Percentiles rank a stretch among this genome's conserved stretches.
These are phyloP conservation scores for Santalum album DNA, from an alignment of 164 flowering plant genomes.

Conservation along the genomic window DNA sequence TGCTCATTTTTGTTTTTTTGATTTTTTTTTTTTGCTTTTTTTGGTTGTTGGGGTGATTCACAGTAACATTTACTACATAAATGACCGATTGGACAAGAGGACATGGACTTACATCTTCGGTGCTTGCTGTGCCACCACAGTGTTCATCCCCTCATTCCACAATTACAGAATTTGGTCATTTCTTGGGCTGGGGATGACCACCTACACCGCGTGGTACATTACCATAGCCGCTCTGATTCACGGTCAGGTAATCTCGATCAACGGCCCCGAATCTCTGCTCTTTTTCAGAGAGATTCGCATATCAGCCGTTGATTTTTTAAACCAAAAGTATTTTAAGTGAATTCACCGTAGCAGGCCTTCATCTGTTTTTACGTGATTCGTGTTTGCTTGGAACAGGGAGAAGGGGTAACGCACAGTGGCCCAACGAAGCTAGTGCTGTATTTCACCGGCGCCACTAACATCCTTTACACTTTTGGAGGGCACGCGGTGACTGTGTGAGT, in stretches of 20 bases:
- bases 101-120: conserved; percentile 89
- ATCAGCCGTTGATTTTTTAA: too few relatives aligned
- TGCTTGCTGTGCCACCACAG: conserved; percentile 81
- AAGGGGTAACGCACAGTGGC: conserved; percentile 61
- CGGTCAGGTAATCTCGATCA: conserved; percentile 52
- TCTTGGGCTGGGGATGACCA: conserved; percentile 80
- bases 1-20: background rate
- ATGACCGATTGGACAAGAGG: conserved; percentile 70
- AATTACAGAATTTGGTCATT: conserved; percentile 88
- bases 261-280: background rate
- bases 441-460: conserved; percentile 78
- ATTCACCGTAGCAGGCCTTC: too few relatives aligned
- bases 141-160: conserved; percentile 80
- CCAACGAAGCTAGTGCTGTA: conserved; percentile 61
- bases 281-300: too few relatives aligned
- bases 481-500: conserved; percentile 91
- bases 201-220: conserved; percentile 83
- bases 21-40: too few relatives aligned
- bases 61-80: conserved; percentile 87
- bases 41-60: conserved; percentile 1
- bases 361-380: too few relatives aligned
- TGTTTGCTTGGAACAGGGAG: conserved; percentile 28
- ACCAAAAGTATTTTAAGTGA: too few relatives aligned
- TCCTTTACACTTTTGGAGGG: conserved; percentile 84
- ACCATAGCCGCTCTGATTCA: conserved; percentile 65